Evolutionary conservation across 2,329 filamentous ascomycete species (phyloP).

Genomic region (Trichoderma atroviride): DNA sequence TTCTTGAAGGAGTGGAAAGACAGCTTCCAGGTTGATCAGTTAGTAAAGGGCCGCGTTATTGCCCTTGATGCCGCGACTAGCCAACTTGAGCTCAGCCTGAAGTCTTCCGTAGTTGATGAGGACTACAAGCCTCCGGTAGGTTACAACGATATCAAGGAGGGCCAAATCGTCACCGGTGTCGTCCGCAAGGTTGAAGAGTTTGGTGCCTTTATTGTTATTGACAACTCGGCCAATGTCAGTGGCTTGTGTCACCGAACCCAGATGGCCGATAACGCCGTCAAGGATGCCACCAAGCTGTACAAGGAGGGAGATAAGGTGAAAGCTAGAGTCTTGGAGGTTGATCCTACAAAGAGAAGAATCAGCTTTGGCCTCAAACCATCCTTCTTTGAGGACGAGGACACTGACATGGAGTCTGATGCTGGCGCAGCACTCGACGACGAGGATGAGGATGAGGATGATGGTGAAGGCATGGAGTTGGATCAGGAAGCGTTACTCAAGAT

Average conservation of each 20-base stretch:
- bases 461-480: constrained; percentile 54
- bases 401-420: constrained; percentile 52
- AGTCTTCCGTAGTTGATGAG: constrained; percentile 79
- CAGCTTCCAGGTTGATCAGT: constrained; percentile 81
- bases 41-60: constrained; percentile 85
- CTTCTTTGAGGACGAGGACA: constrained; percentile 70
- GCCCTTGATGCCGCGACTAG: constrained; percentile 67
- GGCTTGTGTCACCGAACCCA: constrained; percentile 91
- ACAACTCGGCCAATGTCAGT: constrained; percentile 84
- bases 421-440: constrained; percentile 51
- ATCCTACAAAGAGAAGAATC: constrained; percentile 74
- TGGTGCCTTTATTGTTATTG: constrained; percentile 89
- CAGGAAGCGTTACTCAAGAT: constrained; percentile 49
- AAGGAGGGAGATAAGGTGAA: constrained; percentile 92
- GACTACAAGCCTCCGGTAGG: constrained; percentile 74
- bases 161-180: constrained; percentile 84
- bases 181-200: constrained; percentile 94
- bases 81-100: constrained; percentile 84
- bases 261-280: constrained; percentile 81
- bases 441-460: constrained; percentile 50
- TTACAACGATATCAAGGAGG: constrained; percentile 75
- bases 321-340: constrained; percentile 80
- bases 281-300: constrained; percentile 87
- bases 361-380: constrained; percentile 92
- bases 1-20: constrained; percentile 97